A percentile compares a stretch with the other conserved stretches of the same genome.
These are phyloP conservation scores for Aspergillus sp. DNA, from an alignment of 2,329 filamentous ascomycete genomes.

Conservation along the genomic window DNA sequence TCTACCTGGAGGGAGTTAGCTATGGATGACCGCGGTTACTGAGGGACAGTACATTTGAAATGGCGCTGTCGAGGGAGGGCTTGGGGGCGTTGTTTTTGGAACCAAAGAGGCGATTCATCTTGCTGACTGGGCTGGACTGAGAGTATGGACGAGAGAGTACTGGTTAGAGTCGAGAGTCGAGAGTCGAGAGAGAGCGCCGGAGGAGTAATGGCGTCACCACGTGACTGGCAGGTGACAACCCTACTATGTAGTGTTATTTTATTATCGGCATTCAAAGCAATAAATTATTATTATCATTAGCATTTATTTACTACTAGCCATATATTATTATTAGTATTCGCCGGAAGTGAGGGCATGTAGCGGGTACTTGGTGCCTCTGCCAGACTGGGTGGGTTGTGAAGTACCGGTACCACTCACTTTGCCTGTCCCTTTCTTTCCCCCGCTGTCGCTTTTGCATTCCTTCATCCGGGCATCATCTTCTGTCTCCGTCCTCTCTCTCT, in stretches of 20 bases:
- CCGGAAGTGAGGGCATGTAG: too few relatives aligned
- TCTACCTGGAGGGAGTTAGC: slow-evolving; percentile 50
- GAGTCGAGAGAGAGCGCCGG: slow-evolving; percentile 1
- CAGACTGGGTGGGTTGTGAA: too few relatives aligned
- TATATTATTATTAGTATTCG: background rate
- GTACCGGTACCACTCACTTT: too few relatives aligned
- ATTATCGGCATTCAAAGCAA: too few relatives aligned
- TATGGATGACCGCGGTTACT: slow-evolving; percentile 8
- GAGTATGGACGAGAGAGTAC: background rate
- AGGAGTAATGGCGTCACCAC: background rate
- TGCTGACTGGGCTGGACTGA: slow-evolving; percentile 13
- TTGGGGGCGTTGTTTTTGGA: slow-evolving; percentile 79
- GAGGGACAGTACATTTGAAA: slow-evolving; percentile 55
- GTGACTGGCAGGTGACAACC: too few relatives aligned
- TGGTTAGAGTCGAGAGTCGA: slow-evolving; percentile 1
- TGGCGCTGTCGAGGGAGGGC: slow-evolving; percentile 74
- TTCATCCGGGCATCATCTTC: too few relatives aligned
- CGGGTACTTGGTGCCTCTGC: too few relatives aligned
- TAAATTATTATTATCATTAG: background rate
- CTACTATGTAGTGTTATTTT: too few relatives aligned
- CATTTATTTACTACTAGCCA: background rate
- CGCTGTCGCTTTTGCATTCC: too few relatives aligned
- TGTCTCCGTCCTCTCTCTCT: background rate
- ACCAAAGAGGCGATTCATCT: slow-evolving; percentile 94
- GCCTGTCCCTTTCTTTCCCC: too few relatives aligned